Evolutionary conservation across 768 basidiomycete genomes (phyloP).

Genomic region (Russula abietina): DNA sequence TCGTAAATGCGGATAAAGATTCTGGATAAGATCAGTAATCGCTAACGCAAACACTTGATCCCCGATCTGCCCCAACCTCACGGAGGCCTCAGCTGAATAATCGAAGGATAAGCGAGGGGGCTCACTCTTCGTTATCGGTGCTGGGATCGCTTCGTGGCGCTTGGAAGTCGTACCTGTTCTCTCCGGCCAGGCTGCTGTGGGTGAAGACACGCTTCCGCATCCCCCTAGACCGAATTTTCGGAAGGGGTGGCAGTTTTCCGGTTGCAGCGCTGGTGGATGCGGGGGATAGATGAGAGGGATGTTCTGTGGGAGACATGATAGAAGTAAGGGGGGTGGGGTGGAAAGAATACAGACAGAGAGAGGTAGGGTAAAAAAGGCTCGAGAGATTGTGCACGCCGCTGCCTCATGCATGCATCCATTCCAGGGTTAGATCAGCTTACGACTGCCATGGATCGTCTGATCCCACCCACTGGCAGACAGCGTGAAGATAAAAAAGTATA

Average conservation of each 20-base stretch:
- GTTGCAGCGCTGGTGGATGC: too few species aligned
- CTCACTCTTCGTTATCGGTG: constrained; percentile 8
- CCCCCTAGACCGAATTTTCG: neutral
- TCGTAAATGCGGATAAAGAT: too few species aligned
- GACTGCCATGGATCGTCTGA: neutral
- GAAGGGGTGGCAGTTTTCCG: neutral
- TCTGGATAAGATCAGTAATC: too few species aligned
- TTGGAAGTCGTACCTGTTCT: neutral
- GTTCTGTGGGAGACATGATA: neutral
- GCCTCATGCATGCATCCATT: constrained; percentile 11
- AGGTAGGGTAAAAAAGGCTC: neutral
- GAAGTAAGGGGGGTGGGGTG: neutral
- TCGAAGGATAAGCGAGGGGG: too few species aligned
- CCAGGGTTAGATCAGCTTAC: neutral
- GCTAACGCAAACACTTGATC: too few species aligned
- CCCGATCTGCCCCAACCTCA: too few species aligned
- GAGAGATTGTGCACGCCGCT: neutral
- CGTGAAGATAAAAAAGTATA: neutral
- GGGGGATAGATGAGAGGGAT: neutral
- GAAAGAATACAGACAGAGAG: neutral
- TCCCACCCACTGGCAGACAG: neutral
- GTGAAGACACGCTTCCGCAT: neutral
- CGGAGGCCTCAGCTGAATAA: too few species aligned
- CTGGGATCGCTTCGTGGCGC: neutral
- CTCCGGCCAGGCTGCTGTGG: constrained; percentile 4